These are phyloP conservation scores for Starmerella lactis-condensi DNA, from an alignment of 805 yeast species.

Conservation along the genomic window DNA sequence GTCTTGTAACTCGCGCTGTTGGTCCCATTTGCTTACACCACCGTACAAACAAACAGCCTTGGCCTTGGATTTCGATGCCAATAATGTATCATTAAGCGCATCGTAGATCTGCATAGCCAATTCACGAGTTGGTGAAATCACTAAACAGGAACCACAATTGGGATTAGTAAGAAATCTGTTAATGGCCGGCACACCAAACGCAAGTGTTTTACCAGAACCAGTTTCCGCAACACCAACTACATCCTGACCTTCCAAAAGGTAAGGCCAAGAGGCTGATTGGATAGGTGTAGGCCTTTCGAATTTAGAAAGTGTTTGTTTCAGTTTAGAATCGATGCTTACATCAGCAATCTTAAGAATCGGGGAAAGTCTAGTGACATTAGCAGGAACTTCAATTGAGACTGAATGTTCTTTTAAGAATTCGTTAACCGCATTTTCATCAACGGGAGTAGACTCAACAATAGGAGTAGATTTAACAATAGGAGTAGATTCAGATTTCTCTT, in stretches of 20 bases:
- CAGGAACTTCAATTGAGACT: slow-evolving; percentile 53
- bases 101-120: slow-evolving; percentile 89
- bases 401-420: slow-evolving; percentile 51
- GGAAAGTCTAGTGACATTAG: slow-evolving; percentile 24
- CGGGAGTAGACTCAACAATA: slow-evolving; percentile 18
- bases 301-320: slow-evolving; percentile 42
- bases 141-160: slow-evolving; percentile 50
- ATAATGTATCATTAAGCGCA: slow-evolving; percentile 62
- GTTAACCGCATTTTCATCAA: slow-evolving; percentile 38
- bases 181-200: slow-evolving; percentile 95
- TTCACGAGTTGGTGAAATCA: slow-evolving; percentile 93
- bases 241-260: slow-evolving; percentile 54
- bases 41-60: slow-evolving; percentile 81
- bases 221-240: slow-evolving; percentile 97
- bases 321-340: slow-evolving; percentile 36
- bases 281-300: slow-evolving; percentile 91
- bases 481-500: slow-evolving; percentile 15
- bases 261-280: slow-evolving; percentile 92
- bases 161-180: slow-evolving; percentile 36
- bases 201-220: slow-evolving; percentile 94
- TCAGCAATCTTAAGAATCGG: slow-evolving; percentile 57
- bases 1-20: slow-evolving; percentile 38
- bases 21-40: slow-evolving; percentile 92
- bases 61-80: slow-evolving; percentile 38
- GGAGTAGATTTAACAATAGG: slow-evolving; percentile 18